These are phyloP conservation scores for Graphiopsis chlorocephala DNA, from an alignment of 2,329 filamentous ascomycete genomes.

Conservation along the genomic window DNA sequence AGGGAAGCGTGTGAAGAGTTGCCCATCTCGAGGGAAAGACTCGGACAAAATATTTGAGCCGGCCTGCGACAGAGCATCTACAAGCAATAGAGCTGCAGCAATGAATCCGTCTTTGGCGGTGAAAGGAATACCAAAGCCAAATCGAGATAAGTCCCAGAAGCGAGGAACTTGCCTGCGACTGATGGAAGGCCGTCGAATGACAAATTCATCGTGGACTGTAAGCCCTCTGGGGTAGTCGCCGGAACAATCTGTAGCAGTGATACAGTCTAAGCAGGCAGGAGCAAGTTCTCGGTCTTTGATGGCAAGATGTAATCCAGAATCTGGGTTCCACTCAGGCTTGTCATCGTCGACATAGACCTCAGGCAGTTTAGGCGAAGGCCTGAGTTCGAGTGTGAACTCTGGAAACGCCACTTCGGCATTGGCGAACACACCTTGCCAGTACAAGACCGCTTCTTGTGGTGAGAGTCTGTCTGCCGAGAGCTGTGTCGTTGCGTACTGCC, in stretches of 20 bases:
- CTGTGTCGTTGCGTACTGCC: slow-evolving; percentile 31
- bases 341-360: slow-evolving; percentile 13
- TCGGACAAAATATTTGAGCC: slow-evolving; percentile 25
- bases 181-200: neutral
- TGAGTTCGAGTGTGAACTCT: slow-evolving; percentile 1
- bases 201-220: neutral
- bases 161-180: neutral
- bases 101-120: slow-evolving; percentile 34
- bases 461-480: slow-evolving; percentile 31
- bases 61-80: slow-evolving; percentile 28
- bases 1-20: slow-evolving; percentile 32
- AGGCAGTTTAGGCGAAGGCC: slow-evolving; percentile 9
- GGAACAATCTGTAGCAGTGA: neutral
- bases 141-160: slow-evolving; percentile 14
- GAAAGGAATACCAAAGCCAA: neutral
- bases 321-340: slow-evolving; percentile 26
- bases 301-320: slow-evolving; percentile 6
- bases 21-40: slow-evolving; percentile 29
- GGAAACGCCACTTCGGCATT: neutral
- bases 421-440: slow-evolving; percentile 28
- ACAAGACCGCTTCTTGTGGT: slow-evolving; percentile 30
- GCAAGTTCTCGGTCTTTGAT: slow-evolving; percentile 21
- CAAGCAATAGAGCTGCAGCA: slow-evolving; percentile 34
- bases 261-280: slow-evolving; percentile 17
- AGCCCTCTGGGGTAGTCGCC: too few species aligned